Conservation (phyloP, 768 basidiomycete genomes). For the Kwoniella europaea region DNA sequence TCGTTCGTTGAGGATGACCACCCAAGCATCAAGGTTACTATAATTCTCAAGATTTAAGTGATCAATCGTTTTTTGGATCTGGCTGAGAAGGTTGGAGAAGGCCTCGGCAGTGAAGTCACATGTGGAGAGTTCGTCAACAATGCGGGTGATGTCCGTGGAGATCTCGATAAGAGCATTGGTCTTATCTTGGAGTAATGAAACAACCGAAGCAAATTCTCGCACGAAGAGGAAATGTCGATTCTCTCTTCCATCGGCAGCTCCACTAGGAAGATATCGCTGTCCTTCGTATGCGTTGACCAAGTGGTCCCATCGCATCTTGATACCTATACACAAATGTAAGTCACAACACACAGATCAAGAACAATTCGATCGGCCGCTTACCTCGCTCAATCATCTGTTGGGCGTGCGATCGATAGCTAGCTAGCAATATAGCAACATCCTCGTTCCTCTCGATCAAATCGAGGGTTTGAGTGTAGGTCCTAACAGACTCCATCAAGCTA, state of each 20-base stretch:
- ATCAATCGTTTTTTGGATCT: constrained; percentile 91
- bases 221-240: constrained; percentile 92
- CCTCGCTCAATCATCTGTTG: constrained; percentile 92
- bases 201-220: constrained; percentile 89
- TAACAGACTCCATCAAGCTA: constrained; percentile 89
- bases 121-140: constrained; percentile 83
- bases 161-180: constrained; percentile 91
- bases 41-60: constrained; percentile 94
- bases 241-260: constrained; percentile 74
- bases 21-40: constrained; percentile 90
- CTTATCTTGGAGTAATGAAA: constrained; percentile 94
- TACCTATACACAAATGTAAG: constrained; percentile 64
- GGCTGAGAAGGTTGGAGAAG: constrained; percentile 75
- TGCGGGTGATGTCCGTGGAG: constrained; percentile 80
- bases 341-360: neutral
- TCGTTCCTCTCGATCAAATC: constrained; percentile 87
- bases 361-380: constrained; percentile 54
- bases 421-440: constrained; percentile 91
- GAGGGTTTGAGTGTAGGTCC: constrained; percentile 94
- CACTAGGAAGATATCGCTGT: constrained; percentile 68
- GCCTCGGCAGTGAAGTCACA: constrained; percentile 84
- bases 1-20: constrained; percentile 72
- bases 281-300: constrained; percentile 94
- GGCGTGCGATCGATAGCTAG: constrained; percentile 88
- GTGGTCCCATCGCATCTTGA: constrained; percentile 95